Percentiles rank a stretch among this genome's conserved stretches.
phyloP scores from a whole-genome alignment of 768 basidiomycete genomes.

The Porphyrellus cyaneotinctus region DNA sequence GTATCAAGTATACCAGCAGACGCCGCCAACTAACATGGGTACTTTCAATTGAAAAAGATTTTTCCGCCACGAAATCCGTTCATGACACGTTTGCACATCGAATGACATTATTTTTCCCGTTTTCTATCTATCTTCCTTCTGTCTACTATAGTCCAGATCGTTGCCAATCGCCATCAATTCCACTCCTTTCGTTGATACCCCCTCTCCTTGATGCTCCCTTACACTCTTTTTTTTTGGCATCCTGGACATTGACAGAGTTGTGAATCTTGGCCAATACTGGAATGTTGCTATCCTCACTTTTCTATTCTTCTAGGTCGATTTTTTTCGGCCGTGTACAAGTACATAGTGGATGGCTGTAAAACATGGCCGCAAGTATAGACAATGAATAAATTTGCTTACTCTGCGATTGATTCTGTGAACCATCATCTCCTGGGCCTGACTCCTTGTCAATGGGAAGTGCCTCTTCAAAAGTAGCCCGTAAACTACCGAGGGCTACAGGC shows the following conservation, averaged over 20 bases:
- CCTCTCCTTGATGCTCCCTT: slow-evolving; percentile 12
- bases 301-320: slow-evolving; percentile 31
- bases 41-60: slow-evolving; percentile 55
- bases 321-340: slow-evolving; percentile 36
- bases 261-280: slow-evolving; percentile 29
- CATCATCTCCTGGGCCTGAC: not conserved
- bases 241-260: slow-evolving; percentile 23
- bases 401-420: not conserved
- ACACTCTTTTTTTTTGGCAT: slow-evolving; percentile 25
- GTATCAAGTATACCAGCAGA: slow-evolving; percentile 82
- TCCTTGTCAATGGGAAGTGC: slow-evolving; percentile 51
- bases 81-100: slow-evolving; percentile 37
- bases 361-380: slow-evolving; percentile 34
- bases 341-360: slow-evolving; percentile 38
- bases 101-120: slow-evolving; percentile 33
- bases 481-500: slow-evolving; percentile 49
- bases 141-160: slow-evolving; percentile 23
- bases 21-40: slow-evolving; percentile 69
- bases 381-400: slow-evolving; percentile 22
- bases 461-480: slow-evolving; percentile 57
- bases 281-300: slow-evolving; percentile 29
- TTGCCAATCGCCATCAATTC: slow-evolving; percentile 21
- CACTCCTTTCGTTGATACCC: slow-evolving; percentile 32
- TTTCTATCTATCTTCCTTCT: slow-evolving; percentile 31
- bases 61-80: slow-evolving; percentile 30